phyloP scores from a whole-genome alignment of 2,329 filamentous ascomycete genomes.

The Exophiala mesophila region DNA sequence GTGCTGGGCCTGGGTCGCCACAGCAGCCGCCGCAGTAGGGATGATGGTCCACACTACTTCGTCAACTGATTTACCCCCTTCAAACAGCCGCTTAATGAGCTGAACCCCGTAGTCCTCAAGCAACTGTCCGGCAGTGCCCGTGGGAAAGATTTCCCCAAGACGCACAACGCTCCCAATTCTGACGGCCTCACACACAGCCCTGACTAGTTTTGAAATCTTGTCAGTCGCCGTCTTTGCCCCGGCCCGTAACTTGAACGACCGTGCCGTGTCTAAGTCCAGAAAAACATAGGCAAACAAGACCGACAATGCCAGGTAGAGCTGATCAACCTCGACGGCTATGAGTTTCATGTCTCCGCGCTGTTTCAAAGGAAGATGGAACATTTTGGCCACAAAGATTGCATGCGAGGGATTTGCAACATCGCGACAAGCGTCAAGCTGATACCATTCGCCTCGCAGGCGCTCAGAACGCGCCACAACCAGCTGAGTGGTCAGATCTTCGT shows the following conservation, averaged over 20 bases:
- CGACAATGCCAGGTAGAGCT: constrained; percentile 28
- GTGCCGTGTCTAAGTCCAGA: constrained; percentile 27
- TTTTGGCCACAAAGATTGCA: constrained; percentile 28
- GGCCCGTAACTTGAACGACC: constrained; percentile 25
- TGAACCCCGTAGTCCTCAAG: constrained; percentile 52
- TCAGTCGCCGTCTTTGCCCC: constrained; percentile 22
- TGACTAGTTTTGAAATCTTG: constrained; percentile 24
- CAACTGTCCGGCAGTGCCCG: constrained; percentile 24
- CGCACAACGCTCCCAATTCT: constrained; percentile 37
- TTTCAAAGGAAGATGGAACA: constrained; percentile 30
- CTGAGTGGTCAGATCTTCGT: constrained; percentile 42
- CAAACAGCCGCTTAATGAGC: constrained; percentile 51
- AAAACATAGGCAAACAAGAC: constrained; percentile 31
- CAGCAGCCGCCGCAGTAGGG: constrained; percentile 53
- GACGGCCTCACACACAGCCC: constrained; percentile 22
- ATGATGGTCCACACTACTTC: constrained; percentile 55
- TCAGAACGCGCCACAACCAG: constrained; percentile 30
- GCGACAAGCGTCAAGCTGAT: constrained; percentile 30
- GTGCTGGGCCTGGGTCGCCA: constrained; percentile 54
- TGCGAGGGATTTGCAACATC: constrained; percentile 31
- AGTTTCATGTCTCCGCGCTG: constrained; percentile 21
- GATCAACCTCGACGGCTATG: constrained; percentile 22
- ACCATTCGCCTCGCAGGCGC: constrained; percentile 29
- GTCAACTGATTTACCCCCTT: constrained; percentile 41
- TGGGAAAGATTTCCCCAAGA: constrained; percentile 26